Conservation (phyloP, 345 rosid species). For the Excoecaria cochinchinensis region DNA sequence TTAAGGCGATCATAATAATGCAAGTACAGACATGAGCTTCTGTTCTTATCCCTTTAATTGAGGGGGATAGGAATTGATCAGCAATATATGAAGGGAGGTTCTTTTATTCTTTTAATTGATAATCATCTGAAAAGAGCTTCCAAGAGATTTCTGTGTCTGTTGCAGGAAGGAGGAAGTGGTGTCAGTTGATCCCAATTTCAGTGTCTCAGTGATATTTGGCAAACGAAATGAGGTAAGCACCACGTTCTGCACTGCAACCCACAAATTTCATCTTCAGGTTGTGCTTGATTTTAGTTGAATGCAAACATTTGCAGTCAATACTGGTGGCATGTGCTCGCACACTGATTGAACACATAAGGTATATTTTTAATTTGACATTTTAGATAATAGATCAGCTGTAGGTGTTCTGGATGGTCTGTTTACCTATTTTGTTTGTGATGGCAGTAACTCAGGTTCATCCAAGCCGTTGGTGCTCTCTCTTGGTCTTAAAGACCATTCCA, state of each 20-base stretch:
- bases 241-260: not conserved
- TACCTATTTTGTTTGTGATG: conserved; percentile 1
- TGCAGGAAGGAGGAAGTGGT: conserved; percentile 88
- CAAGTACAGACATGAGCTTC: not conserved
- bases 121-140: not conserved
- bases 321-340: conserved; percentile 77
- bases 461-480: conserved; percentile 76
- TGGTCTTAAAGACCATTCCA: conserved; percentile 85
- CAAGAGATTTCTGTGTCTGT: not conserved
- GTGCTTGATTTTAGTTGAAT: conserved; percentile 18
- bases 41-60: not conserved
- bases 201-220: conserved; percentile 80
- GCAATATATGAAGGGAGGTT: not conserved
- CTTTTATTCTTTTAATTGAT: not conserved
- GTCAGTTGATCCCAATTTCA: conserved; percentile 69
- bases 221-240: conserved; percentile 79
- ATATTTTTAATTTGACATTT: not conserved
- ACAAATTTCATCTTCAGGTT: conserved; percentile 1
- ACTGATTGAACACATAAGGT: conserved; percentile 88
- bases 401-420: not conserved
- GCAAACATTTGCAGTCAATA: conserved; percentile 59
- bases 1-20: no score
- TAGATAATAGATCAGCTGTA: not conserved
- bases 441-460: conserved; percentile 56
- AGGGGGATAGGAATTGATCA: not conserved